These are phyloP conservation scores for Polysphondylium violaceum DNA, from an alignment of 78 protist species.

Conservation along the genomic window DNA sequence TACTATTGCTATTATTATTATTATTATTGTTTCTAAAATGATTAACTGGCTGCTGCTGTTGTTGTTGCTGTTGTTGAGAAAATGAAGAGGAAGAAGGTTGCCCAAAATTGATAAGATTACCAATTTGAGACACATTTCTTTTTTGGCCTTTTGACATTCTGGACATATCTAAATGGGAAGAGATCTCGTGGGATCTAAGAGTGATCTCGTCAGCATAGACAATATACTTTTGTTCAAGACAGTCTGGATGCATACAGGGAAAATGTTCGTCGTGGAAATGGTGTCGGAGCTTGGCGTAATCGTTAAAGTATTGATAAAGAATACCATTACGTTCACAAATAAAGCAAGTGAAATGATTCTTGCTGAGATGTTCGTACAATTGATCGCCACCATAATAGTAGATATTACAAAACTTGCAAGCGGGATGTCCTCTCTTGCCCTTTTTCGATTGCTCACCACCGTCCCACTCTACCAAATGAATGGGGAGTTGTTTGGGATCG, in stretches of 20 bases:
- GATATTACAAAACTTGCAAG: constrained; percentile 70
- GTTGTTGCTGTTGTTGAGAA: constrained; percentile 13
- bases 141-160: constrained; percentile 29
- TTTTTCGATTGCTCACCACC: constrained; percentile 51
- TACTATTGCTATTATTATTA: constrained; percentile 12
- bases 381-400: constrained; percentile 76
- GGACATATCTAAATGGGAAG: constrained; percentile 36
- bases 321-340: constrained; percentile 53
- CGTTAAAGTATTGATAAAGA: constrained; percentile 71
- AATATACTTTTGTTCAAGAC: constrained; percentile 66
- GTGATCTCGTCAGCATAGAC: constrained; percentile 56
- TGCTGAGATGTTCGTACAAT: constrained; percentile 61
- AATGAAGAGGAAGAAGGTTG: neutral
- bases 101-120: neutral
- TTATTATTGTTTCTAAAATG: neutral
- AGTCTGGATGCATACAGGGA: constrained; percentile 73
- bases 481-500: constrained; percentile 48
- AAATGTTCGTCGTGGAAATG: constrained; percentile 72
- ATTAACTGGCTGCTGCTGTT: neutral
- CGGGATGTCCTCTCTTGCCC: constrained; percentile 79
- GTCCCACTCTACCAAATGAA: constrained; percentile 72
- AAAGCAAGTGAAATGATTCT: constrained; percentile 73
- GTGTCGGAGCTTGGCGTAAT: constrained; percentile 44
- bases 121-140: constrained; percentile 21
- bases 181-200: constrained; percentile 45